These are phyloP conservation scores for Fusarium euwallaceae DNA, from an alignment of 2,329 filamentous ascomycete species.

Conservation along the genomic window DNA sequence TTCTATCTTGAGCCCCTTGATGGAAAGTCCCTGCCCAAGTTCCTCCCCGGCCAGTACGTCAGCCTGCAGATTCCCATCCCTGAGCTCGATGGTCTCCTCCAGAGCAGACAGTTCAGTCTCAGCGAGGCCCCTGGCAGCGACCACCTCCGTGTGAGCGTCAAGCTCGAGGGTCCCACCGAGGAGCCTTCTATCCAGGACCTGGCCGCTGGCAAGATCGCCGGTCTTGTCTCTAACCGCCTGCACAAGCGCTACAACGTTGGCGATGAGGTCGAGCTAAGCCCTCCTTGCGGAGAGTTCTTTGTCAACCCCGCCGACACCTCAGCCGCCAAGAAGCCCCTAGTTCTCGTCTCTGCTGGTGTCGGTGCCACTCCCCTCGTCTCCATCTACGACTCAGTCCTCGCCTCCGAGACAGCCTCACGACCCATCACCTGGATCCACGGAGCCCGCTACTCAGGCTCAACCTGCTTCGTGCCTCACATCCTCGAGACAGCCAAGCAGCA, in stretches of 20 bases:
- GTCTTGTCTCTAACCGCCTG: constrained; percentile 67
- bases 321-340: constrained; percentile 66
- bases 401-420: constrained; percentile 49
- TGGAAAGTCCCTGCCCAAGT: constrained; percentile 67
- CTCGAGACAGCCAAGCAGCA: constrained; percentile 56
- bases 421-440: constrained; percentile 75
- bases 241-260: constrained; percentile 63
- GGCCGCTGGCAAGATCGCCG: constrained; percentile 54
- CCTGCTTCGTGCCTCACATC: constrained; percentile 70
- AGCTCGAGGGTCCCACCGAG: constrained; percentile 67
- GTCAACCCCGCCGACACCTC: constrained; percentile 61
- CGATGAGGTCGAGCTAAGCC: constrained; percentile 67
- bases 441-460: constrained; percentile 62
- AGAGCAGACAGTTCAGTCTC: constrained; percentile 82
- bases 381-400: constrained; percentile 70
- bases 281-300: constrained; percentile 73
- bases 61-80: constrained; percentile 74
- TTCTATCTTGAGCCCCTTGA: constrained; percentile 78
- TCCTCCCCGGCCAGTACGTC: constrained; percentile 80
- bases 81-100: constrained; percentile 68
- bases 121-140: constrained; percentile 69
- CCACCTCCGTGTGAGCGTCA: constrained; percentile 81
- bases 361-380: constrained; percentile 76
- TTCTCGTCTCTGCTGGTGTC: constrained; percentile 77
- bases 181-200: constrained; percentile 50